Evolutionary conservation across 305 asterid genomes (phyloP).

Genomic region (Ruellia speciosa): DNA sequence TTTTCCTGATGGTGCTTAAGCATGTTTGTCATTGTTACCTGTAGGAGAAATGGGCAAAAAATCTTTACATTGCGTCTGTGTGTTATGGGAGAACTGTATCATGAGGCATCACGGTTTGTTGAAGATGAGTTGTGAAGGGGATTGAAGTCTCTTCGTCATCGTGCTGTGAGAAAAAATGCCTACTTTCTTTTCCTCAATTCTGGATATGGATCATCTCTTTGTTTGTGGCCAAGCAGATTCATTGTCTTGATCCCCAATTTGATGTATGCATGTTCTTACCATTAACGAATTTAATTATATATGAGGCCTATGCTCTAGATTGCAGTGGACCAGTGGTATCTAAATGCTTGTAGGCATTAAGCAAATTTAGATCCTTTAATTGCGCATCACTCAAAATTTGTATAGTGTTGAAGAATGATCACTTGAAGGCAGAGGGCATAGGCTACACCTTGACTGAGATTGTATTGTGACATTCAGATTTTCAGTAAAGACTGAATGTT

Average conservation of each 20-base stretch:
- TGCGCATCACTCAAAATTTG: not conserved
- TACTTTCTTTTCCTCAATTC: not conserved
- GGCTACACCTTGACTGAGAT: not conserved
- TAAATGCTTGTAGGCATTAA: no score
- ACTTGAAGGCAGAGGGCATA: not conserved
- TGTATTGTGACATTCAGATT: not conserved
- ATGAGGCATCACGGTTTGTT: constrained; percentile 26
- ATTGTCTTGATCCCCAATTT: not conserved
- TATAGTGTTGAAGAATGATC: not conserved
- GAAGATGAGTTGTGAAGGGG: constrained; percentile 5
- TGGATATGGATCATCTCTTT: not conserved
- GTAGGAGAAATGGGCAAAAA: constrained; percentile 63
- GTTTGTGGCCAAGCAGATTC: not conserved
- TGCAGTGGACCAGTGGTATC: not conserved
- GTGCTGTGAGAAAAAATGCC: not conserved
- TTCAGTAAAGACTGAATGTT: not conserved
- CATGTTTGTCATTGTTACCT: constrained; percentile 14
- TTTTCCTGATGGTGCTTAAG: constrained; percentile 15
- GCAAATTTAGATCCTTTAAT: not conserved
- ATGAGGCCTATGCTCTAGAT: not conserved
- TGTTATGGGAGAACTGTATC: constrained; percentile 62
- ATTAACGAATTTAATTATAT: not conserved
- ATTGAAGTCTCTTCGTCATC: not conserved
- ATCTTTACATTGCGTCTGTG: constrained; percentile 52
- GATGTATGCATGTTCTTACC: not conserved